Evolutionary conservation across 148 eudicot genomes (phyloP).

Genomic region (Rhododendron vialii): DNA sequence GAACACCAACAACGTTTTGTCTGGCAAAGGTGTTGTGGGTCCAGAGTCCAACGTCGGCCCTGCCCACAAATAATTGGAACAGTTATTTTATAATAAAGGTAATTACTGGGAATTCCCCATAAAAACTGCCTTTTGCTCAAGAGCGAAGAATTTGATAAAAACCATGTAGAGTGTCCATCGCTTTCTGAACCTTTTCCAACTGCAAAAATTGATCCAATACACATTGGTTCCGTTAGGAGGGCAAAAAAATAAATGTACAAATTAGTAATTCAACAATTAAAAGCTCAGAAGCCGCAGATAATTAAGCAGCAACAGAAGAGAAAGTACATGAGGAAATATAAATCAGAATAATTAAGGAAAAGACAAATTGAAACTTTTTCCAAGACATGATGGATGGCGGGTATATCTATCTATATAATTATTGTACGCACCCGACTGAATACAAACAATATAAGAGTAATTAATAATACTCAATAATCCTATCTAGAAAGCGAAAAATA

Average conservation of each 20-base stretch:
- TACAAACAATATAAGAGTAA: slow-evolving; percentile 17
- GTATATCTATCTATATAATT: not conserved
- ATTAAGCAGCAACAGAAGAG: slow-evolving; percentile 9
- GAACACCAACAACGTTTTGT: slow-evolving; percentile 79
- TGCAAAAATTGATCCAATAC: slow-evolving; percentile 34
- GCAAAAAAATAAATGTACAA: not conserved
- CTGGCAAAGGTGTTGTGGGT: slow-evolving; percentile 92
- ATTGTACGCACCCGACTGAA: slow-evolving; percentile 8
- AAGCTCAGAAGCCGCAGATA: slow-evolving; percentile 5
- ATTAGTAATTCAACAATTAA: not conserved
- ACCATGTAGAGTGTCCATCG: slow-evolving; percentile 64
- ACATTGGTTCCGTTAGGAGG: not conserved
- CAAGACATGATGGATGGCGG: slow-evolving; percentile 17
- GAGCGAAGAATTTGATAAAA: slow-evolving; percentile 20
- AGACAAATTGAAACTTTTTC: slow-evolving; percentile 44
- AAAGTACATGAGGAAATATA: slow-evolving; percentile 17
- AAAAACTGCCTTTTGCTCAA: slow-evolving; percentile 11
- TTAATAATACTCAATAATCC: not conserved
- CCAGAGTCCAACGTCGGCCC: slow-evolving; percentile 57
- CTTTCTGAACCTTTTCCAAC: slow-evolving; percentile 65
- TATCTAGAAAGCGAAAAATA: slow-evolving; percentile 7
- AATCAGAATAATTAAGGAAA: slow-evolving; percentile 26
- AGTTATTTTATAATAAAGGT: not conserved
- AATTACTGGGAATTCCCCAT: slow-evolving; percentile 11
- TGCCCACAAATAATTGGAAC: slow-evolving; percentile 36